Evolutionary conservation across 192 early-diverging fungal species (phyloP).

Genomic region (Dimargaris xerosporica): DNA sequence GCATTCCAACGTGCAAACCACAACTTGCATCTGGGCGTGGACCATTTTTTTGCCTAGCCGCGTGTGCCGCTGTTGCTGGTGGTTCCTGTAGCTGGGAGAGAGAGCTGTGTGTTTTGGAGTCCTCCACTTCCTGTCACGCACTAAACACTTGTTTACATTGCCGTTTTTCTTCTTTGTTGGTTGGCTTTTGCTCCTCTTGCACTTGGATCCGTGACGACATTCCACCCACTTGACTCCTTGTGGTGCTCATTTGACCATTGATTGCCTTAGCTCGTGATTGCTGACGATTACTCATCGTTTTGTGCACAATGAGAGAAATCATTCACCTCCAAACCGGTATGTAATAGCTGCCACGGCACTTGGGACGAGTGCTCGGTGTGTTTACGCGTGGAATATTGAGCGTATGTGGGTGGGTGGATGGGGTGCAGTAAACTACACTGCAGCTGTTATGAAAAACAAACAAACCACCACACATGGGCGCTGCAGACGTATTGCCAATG

Average conservation of each 20-base stretch:
- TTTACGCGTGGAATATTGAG: background rate
- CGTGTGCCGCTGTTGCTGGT: background rate
- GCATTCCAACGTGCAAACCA: background rate
- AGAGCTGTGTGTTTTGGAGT: background rate
- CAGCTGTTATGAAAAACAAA: background rate
- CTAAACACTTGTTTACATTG: background rate
- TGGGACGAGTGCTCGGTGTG: background rate
- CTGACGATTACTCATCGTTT: background rate
- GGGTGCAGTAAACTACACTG: background rate
- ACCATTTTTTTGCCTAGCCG: too few relatives aligned
- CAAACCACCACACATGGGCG: background rate
- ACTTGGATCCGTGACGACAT: background rate
- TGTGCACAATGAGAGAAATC: slow-evolving; percentile 37
- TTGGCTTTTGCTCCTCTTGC: background rate
- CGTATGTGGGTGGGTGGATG: too few relatives aligned
- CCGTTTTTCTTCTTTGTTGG: background rate
- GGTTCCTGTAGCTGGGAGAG: background rate
- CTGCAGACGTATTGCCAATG: background rate
- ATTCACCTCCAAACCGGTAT: slow-evolving; percentile 39
- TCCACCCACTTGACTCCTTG: background rate
- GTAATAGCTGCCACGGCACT: slow-evolving; percentile 2
- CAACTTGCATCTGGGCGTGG: background rate
- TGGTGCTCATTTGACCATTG: background rate
- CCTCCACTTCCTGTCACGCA: background rate
- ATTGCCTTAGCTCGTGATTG: background rate